Percentiles rank a stretch among this genome's conserved stretches.
Conservation (phyloP, 108 stramenopile species). For the Aureococcus anophagefferens region DNA sequence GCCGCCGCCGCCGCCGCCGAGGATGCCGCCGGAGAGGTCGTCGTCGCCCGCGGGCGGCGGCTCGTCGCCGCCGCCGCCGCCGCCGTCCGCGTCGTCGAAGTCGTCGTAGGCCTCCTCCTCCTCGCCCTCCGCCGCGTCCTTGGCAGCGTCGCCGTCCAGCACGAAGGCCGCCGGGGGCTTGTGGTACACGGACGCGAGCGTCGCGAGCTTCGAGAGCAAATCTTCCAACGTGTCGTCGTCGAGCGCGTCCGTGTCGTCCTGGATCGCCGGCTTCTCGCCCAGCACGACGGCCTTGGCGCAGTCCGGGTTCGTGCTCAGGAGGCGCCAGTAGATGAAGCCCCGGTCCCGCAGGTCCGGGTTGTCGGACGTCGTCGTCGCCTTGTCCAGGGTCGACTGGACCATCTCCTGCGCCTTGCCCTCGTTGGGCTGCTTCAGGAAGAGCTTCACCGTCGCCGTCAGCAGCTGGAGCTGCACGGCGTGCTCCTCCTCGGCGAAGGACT, state of each 20-base stretch:
- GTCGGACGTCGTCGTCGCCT: constrained; percentile 95
- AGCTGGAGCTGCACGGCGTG: constrained; percentile 93
- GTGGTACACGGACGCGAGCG: constrained; percentile 89
- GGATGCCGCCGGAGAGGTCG: constrained; percentile 64
- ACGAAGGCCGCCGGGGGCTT: constrained; percentile 98
- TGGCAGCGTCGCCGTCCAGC: constrained; percentile 29
- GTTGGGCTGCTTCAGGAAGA: constrained; percentile 77
- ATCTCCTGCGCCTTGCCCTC: constrained; percentile 95
- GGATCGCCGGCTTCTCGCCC: constrained; percentile 94
- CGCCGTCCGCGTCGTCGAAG: constrained; percentile 62
- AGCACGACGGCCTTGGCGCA: constrained; percentile 96
- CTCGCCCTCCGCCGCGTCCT: background rate
- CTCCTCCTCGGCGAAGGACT: constrained; percentile 88
- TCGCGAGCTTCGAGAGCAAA: constrained; percentile 84
- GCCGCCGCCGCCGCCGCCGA: constrained; percentile 41
- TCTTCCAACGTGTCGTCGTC: constrained; percentile 81
- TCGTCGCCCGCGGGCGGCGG: constrained; percentile 31
- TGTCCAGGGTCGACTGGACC: constrained; percentile 87
- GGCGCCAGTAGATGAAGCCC: constrained; percentile 98
- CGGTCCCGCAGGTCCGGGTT: constrained; percentile 97
- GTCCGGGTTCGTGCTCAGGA: constrained; percentile 89
- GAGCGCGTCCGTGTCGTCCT: constrained; percentile 89
- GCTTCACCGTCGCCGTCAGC: constrained; percentile 97
- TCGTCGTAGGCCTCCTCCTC: constrained; percentile 67
- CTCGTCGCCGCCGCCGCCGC: constrained; percentile 32